Evolutionary conservation across 2,329 filamentous ascomycete species (phyloP).

Genomic region (Coniochaeta sp.): DNA sequence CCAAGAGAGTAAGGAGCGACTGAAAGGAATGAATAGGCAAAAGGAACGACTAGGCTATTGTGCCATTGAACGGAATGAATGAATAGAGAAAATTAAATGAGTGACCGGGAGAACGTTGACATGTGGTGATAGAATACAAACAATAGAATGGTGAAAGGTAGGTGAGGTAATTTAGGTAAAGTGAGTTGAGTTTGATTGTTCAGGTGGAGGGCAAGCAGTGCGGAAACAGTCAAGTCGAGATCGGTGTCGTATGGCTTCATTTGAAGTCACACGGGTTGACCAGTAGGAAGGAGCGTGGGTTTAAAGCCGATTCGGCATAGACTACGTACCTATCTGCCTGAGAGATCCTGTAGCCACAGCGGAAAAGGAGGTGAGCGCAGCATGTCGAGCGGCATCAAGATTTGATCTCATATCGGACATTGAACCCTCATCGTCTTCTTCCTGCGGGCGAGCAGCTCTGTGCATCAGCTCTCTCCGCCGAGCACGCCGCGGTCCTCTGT

Average conservation of each 20-base stretch:
- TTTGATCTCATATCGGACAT: slow-evolving; percentile 1
- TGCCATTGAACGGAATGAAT: not conserved
- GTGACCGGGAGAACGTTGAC: not conserved
- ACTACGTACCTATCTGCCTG: not conserved
- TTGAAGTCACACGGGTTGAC: not conserved
- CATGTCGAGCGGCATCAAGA: slow-evolving; percentile 1
- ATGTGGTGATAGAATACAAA: not conserved
- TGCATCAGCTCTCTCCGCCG: not conserved
- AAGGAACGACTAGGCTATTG: not conserved
- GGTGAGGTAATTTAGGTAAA: not conserved
- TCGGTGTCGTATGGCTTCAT: not conserved
- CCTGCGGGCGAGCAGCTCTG: not conserved
- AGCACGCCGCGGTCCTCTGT: slow-evolving; percentile 7
- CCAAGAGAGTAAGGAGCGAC: not conserved
- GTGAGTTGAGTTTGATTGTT: not conserved
- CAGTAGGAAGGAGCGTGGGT: not conserved
- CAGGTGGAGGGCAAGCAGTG: not conserved
- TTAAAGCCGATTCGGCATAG: not conserved
- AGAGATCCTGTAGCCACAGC: not conserved
- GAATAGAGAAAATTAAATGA: not conserved
- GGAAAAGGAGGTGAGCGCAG: not conserved
- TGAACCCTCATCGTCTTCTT: slow-evolving; percentile 1
- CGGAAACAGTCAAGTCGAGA: not conserved
- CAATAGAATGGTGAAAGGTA: not conserved
- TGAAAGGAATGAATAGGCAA: not conserved